Base-by-base conservation (phyloP, 2,329 filamentous ascomycete species). In the Sporothrix protearum region DNA sequence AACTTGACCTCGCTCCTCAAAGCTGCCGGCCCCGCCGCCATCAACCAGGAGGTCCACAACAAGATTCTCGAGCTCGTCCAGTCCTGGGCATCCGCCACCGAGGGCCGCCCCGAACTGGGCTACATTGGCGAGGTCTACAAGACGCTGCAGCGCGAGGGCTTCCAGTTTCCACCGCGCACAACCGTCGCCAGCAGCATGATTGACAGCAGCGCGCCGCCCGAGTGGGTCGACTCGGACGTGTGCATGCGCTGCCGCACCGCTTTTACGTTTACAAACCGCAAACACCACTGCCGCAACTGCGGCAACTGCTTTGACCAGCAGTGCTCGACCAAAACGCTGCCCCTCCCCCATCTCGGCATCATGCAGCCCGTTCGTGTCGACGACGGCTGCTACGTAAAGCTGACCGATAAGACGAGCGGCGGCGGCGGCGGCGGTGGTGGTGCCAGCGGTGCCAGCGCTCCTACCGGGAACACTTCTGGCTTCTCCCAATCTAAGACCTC, bases 271-370 rank as follows among this genome's bases (percentile, higher is more conserved):
- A 99, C 95, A 71, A 99, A 99, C 80, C 91, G 96, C 78, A 99
- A 98, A 80, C 96, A 99, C 79, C 96, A 99, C 80, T 99, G 96
- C 78, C 90, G 96, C 75, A 99, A 99, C 80, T 99, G 96, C 78
- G 96, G 96, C 68, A 97, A 96, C 81, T 96, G 97, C 77, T 99
- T 99, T 80, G 96, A 97, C 79, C 93, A 95, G 75, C 91, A 96
- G 77, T 99, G 96, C 79, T 98, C 95, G 16, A 91, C 89, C 83
- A 98, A 98, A 83, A 89, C 87, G 28, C 86, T 97, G 53, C 91
- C 96, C 5, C 84, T 99, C 19, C 95, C 96, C 16, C 96, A 98
- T 79, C 87, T 99, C 16, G 96, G 96, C 73, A 98, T 99, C 75
- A 83, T 94, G 78, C 91, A 96, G 74, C 88, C 96, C 2, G 96